A percentile compares a stretch with the other conserved stretches of the same genome.
Evolutionary conservation across 495 filamentous ascomycete genomes (phyloP).

Genomic region (Lentithecium fluviatile): DNA sequence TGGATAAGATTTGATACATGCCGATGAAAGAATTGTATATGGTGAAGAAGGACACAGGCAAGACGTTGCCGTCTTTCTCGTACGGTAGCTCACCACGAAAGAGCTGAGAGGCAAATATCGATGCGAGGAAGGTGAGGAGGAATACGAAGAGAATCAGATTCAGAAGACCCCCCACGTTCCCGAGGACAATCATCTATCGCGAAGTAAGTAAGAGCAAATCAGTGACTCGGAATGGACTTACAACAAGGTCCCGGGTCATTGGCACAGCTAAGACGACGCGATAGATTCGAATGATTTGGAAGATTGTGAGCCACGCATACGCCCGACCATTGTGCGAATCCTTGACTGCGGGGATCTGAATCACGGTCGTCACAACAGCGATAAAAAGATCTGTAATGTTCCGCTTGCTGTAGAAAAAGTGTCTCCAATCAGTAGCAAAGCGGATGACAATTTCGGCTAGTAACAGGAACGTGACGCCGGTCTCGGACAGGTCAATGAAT

Average conservation of each 20-base stretch:
- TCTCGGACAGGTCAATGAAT: constrained; percentile 68
- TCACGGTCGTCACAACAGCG: constrained; percentile 76
- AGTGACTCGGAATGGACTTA: constrained; percentile 36
- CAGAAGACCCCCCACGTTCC: constrained; percentile 86
- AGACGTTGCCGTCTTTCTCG: constrained; percentile 56
- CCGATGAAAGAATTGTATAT: constrained; percentile 95
- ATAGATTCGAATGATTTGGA: constrained; percentile 91
- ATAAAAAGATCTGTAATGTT: constrained; percentile 81
- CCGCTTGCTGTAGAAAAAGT: constrained; percentile 66
- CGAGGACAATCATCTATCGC: constrained; percentile 65
- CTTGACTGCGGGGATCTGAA: constrained; percentile 80
- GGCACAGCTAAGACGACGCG: constrained; percentile 86
- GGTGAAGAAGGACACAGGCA: constrained; percentile 75
- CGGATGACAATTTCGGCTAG: constrained; percentile 79
- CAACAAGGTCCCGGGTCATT: constrained; percentile 79
- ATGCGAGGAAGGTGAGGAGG: constrained; percentile 87
- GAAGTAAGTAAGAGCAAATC: neutral
- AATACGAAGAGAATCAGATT: constrained; percentile 97
- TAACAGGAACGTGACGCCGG: constrained; percentile 74
- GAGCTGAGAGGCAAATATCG: constrained; percentile 91
- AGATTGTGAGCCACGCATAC: constrained; percentile 88
- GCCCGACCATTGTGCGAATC: constrained; percentile 60
- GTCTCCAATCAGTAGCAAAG: constrained; percentile 72
- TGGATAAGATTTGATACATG: constrained; percentile 98
- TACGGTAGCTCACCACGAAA: constrained; percentile 81